phyloP scores from a whole-genome alignment of 139 green algal genomes.

The Micromonas commoda region DNA sequence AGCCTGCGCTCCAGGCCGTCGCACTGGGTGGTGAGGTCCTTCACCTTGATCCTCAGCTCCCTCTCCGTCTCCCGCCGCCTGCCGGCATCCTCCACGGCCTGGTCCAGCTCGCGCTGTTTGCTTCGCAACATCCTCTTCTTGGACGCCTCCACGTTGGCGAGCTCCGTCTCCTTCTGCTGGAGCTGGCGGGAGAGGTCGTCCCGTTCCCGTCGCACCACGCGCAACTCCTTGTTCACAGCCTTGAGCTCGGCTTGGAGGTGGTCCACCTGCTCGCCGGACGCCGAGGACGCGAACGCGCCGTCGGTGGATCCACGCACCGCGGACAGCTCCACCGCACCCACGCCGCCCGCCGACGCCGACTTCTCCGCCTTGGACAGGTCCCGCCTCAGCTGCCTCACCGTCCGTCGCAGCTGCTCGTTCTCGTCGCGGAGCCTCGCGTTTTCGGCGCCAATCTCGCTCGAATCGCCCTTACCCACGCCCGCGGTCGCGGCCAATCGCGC shows the following conservation, averaged over 20 bases:
- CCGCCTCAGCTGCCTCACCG: constrained; percentile 41
- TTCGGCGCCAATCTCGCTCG: no score
- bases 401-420: constrained; percentile 43
- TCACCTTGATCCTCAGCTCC: constrained; percentile 51
- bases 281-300: not conserved
- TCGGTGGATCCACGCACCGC: no score
- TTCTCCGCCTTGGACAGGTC: no score
- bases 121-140: constrained; percentile 5
- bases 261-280: not conserved
- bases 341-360: no score
- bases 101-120: constrained; percentile 27
- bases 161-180: constrained; percentile 50
- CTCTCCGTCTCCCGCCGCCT: constrained; percentile 41
- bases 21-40: constrained; percentile 50
- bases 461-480: not conserved
- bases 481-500: constrained; percentile 28
- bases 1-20: constrained; percentile 35
- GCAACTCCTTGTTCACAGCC: constrained; percentile 6
- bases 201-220: constrained; percentile 57
- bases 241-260: not conserved
- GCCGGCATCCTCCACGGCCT: constrained; percentile 7
- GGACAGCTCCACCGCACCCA: no score
- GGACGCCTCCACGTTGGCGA: constrained; percentile 37
- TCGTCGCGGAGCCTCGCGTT: constrained; percentile 57
- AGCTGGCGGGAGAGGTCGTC: constrained; percentile 49